A percentile compares a stretch with the other conserved stretches of the same genome.
Evolutionary conservation across 1,284 basidiomycete species (phyloP).

Genomic region (Ganoderma meredithae): DNA sequence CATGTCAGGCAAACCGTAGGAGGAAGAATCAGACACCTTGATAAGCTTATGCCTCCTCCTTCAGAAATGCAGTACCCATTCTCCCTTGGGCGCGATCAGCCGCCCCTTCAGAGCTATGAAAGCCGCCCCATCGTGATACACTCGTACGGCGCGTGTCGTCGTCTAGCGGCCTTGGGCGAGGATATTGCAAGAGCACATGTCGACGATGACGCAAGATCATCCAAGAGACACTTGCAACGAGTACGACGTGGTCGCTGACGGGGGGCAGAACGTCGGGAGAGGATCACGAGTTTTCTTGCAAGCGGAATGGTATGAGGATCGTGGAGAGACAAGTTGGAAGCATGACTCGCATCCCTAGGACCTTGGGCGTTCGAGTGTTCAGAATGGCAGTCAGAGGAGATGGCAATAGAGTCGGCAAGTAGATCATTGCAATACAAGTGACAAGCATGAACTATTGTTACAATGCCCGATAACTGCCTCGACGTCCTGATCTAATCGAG

Average conservation of each 20-base stretch:
- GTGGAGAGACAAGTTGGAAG: too few relatives aligned
- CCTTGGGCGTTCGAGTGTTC: background rate
- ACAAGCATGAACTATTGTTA: conserved; percentile 34
- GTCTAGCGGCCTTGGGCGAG: too few relatives aligned
- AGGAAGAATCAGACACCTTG: background rate
- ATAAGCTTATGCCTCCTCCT: background rate
- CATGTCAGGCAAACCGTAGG: background rate
- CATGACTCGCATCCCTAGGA: too few relatives aligned
- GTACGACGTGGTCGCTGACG: too few relatives aligned
- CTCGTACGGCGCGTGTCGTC: too few relatives aligned
- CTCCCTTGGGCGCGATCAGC: background rate
- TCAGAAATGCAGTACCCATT: background rate
- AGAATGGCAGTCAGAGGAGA: background rate
- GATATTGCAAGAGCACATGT: too few relatives aligned
- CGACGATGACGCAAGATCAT: too few relatives aligned
- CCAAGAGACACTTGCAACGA: too few relatives aligned
- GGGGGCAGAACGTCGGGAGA: too few relatives aligned
- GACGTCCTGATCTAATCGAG: conserved; percentile 33
- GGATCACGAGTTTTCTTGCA: too few relatives aligned
- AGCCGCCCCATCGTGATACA: background rate
- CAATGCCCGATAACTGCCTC: conserved; percentile 33
- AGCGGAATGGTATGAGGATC: too few relatives aligned
- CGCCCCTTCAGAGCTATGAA: background rate
- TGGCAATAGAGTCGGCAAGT: conserved; percentile 17
- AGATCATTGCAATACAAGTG: conserved; percentile 35